Percentiles rank a stretch among this genome's conserved stretches.
These are phyloP conservation scores for Neurospora sp. DNA, from an alignment of 495 filamentous ascomycete genomes.

Conservation along the genomic window DNA sequence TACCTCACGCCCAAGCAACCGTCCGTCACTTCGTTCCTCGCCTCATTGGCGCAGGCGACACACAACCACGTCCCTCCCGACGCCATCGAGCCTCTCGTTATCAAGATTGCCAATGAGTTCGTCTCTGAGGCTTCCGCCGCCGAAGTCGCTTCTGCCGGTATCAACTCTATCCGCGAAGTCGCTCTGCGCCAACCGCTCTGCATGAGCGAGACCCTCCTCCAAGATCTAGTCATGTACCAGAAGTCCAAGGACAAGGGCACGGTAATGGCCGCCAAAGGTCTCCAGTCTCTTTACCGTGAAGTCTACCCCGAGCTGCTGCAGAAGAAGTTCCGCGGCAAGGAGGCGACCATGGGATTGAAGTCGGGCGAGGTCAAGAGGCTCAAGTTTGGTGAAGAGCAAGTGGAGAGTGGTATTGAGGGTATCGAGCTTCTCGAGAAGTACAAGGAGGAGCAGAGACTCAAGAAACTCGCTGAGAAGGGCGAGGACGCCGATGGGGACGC, in stretches of 20 bases:
- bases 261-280: constrained; percentile 89
- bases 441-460: constrained; percentile 79
- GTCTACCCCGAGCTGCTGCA: constrained; percentile 81
- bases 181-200: constrained; percentile 86
- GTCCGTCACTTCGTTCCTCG: constrained; percentile 89
- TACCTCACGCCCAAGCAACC: constrained; percentile 85
- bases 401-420: constrained; percentile 77
- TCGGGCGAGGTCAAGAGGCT: constrained; percentile 57
- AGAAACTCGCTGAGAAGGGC: constrained; percentile 55
- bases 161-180: constrained; percentile 92
- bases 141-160: constrained; percentile 83
- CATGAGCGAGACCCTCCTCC: constrained; percentile 91
- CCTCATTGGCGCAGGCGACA: constrained; percentile 81
- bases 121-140: constrained; percentile 88
- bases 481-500: constrained; percentile 25
- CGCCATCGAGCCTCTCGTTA: constrained; percentile 78
- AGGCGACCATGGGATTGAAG: constrained; percentile 74
- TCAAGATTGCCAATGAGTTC: constrained; percentile 97
- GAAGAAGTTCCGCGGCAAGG: constrained; percentile 85
- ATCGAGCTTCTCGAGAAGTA: constrained; percentile 84
- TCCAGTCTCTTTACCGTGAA: constrained; percentile 84
- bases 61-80: constrained; percentile 91
- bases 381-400: constrained; percentile 67
- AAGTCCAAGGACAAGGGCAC: constrained; percentile 97
- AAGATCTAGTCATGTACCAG: constrained; percentile 91